phyloP scores from a whole-genome alignment of 257 asterid genomes.

The Solanum appendiculatum region DNA sequence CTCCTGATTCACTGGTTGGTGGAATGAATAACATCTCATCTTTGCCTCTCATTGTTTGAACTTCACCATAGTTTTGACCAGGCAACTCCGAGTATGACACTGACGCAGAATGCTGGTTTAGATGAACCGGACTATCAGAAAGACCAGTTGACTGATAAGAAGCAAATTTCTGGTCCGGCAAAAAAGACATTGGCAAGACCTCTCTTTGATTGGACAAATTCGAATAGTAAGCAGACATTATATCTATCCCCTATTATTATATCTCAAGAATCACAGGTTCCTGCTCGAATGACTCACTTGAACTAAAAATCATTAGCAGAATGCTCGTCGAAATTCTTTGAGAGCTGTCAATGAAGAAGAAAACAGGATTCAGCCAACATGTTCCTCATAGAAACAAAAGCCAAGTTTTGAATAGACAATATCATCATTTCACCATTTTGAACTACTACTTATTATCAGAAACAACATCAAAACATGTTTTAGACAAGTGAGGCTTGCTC shows the following conservation, averaged over 20 bases:
- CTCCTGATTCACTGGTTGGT: constrained; percentile 20
- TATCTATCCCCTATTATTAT: constrained; percentile 1
- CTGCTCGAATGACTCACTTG: not conserved
- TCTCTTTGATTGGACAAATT: constrained; percentile 36
- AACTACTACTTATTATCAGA: not conserved
- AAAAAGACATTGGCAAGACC: constrained; percentile 25
- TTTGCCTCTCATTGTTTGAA: constrained; percentile 18
- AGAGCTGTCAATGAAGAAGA: not conserved
- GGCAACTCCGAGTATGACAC: constrained; percentile 28
- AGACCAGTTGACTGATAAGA: constrained; percentile 30
- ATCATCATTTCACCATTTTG: not conserved
- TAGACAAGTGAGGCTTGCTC: not conserved
- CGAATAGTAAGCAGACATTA: constrained; percentile 49
- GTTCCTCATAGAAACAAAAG: not conserved
- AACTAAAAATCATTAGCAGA: constrained; percentile 11
- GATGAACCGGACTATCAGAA: constrained; percentile 24
- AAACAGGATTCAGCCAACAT: not conserved
- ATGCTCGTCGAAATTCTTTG: not conserved
- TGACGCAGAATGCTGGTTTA: constrained; percentile 21
- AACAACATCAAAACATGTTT: not conserved
- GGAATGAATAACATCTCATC: constrained; percentile 39
- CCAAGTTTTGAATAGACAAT: not conserved
- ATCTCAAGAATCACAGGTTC: not conserved
- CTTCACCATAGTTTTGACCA: constrained; percentile 17
- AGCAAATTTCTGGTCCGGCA: constrained; percentile 27